Evolutionary conservation across 2,329 filamentous ascomycete genomes (phyloP).

Genomic region (Rhynchosporium graminicola): DNA sequence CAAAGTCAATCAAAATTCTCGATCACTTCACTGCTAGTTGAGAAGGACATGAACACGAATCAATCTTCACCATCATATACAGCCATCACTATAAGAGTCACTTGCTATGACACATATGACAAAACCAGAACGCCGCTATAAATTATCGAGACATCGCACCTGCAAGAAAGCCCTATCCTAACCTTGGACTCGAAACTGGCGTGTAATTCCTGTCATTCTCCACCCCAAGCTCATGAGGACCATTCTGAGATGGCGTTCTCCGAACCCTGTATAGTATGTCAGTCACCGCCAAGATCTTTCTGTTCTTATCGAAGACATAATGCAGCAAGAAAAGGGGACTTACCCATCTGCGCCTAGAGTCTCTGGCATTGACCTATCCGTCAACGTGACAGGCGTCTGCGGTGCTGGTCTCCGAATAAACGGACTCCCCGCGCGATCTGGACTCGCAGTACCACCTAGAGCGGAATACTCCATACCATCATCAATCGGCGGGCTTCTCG

Average conservation of each 20-base stretch:
- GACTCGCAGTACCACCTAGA: constrained; percentile 15
- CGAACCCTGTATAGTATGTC: neutral
- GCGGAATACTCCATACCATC: constrained; percentile 19
- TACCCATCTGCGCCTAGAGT: neutral
- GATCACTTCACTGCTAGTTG: too few relatives aligned
- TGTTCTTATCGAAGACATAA: too few relatives aligned
- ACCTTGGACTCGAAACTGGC: constrained; percentile 8
- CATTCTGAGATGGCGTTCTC: constrained; percentile 10
- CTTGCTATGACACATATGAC: neutral
- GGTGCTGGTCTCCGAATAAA: constrained; percentile 10
- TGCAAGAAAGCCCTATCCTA: neutral
- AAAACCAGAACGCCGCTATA: constrained; percentile 1
- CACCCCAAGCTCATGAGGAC: constrained; percentile 14
- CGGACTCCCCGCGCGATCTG: constrained; percentile 14
- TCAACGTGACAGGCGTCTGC: constrained; percentile 18
- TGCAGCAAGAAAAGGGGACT: neutral
- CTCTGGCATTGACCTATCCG: constrained; percentile 9
- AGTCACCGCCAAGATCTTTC: neutral
- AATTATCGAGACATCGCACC: neutral
- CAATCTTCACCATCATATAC: neutral
- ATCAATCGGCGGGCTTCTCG: constrained; percentile 23
- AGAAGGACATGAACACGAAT: too few relatives aligned
- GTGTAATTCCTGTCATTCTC: constrained; percentile 13
- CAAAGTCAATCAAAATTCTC: too few relatives aligned
- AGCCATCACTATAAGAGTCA: neutral